Base-by-base conservation (phyloP, 192 early-diverging fungal species). In the Coemansia sp. region DNA sequence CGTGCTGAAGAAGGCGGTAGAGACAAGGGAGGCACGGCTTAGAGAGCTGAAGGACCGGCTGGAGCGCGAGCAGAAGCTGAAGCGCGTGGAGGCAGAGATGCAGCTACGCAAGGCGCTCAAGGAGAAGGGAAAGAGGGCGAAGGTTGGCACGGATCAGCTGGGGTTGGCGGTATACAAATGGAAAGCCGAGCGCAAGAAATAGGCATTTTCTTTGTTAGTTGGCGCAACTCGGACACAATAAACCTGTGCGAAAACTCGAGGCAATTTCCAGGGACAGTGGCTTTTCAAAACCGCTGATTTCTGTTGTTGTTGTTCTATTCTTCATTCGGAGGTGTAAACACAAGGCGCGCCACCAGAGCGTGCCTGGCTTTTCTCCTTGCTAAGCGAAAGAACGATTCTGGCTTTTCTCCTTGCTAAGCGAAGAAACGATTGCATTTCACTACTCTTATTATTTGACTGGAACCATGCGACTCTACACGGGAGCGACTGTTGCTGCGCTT, bases 161-260 rank as follows among this genome's bases (percentile, higher is more conserved):
- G 97, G 97, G 0, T 73, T 97, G 23, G 76, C 92, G 14, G 81
- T 93, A 39, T 97, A 95, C 85, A 98, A 97, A 80, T 99, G 96
- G 96, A 91, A 89, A 66, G 86, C 89, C 4, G 91, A 91, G 56
- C 85, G 96, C 58, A 95, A 95, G 75, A 93, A 90, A 74, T 96
- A 92, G 66, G 0, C 35, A 36, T n/a, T 59, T 6, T 14, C 5
- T 46, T 18, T 46, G 18, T 46, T 14, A 18, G 2, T 14, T 5
- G 12, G 16, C 44, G 44, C 44, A 46, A 46, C 1, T 30, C 3
- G 30, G 3, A 30, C 30, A 3, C 30, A 30, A 30, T 30, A 30
- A 30, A 30, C 30, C n/a, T n/a, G 30, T 30, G 30, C 30, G 3
- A 30, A 30, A n/a, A n/a, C n/a, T n/a, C n/a, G n/a, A n/a, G n/a